phyloP scores from a whole-genome alignment of 371 early-diverging fungal species.

The Basidiobolus meristosporus region DNA sequence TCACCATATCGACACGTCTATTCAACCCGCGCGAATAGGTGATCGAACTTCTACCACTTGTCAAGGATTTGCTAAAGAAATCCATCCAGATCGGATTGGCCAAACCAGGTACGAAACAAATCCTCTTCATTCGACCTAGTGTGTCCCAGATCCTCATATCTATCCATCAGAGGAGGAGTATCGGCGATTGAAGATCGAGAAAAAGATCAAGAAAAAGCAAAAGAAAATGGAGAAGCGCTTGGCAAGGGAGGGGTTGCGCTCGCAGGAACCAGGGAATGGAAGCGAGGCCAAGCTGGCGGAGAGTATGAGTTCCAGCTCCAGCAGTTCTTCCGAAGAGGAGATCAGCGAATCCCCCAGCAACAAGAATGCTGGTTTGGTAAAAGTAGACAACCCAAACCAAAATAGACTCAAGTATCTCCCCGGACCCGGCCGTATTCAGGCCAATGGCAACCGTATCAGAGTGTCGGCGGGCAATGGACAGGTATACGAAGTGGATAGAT shows the following conservation, averaged over 20 bases:
- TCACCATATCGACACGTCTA: neutral
- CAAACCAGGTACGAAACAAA: constrained; percentile 1
- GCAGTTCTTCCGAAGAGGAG: constrained; percentile 2
- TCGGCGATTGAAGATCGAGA: constrained; percentile 6
- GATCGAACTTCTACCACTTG: constrained; percentile 10
- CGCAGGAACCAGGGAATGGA: constrained; percentile 4
- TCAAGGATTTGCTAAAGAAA: constrained; percentile 10
- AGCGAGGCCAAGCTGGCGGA: constrained; percentile 1
- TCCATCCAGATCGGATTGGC: constrained; percentile 3
- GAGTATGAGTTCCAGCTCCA: constrained; percentile 3
- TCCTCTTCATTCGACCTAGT: neutral
- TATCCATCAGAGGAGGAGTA: neutral
- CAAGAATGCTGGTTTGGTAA: neutral
- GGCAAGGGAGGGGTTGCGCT: constrained; percentile 7
- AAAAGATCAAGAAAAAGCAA: constrained; percentile 10
- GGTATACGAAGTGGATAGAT: constrained; percentile 41
- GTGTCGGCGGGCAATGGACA: constrained; percentile 24
- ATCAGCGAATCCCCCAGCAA: neutral
- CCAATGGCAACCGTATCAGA: constrained; percentile 24
- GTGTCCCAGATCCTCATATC: no score
- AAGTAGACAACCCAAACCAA: no score
- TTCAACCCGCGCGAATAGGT: constrained; percentile 2
- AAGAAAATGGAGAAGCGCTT: constrained; percentile 8
- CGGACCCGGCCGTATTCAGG: constrained; percentile 1
- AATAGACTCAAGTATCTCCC: constrained; percentile 1